These are phyloP conservation scores for Shiraia sp. DNA, from an alignment of 2,329 filamentous ascomycete species.

Conservation along the genomic window DNA sequence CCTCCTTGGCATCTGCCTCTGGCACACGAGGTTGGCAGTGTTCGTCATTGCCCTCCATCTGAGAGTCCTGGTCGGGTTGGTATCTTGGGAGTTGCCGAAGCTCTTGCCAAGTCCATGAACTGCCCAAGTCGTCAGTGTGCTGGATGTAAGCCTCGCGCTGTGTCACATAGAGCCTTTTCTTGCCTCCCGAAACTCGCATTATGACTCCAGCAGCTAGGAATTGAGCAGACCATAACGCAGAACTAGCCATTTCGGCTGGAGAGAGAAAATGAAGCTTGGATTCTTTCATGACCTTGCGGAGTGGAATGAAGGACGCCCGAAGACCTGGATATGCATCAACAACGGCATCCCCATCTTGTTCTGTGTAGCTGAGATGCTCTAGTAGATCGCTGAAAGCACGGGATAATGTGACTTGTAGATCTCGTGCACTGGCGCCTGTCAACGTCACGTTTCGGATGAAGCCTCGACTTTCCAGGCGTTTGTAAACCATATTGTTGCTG, in stretches of 20 bases:
- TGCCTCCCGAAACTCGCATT: conserved; percentile 67
- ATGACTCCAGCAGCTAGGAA: conserved; percentile 72
- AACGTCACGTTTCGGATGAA: conserved; percentile 68
- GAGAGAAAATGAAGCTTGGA: conserved; percentile 71
- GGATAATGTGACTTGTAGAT: conserved; percentile 67
- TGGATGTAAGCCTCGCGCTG: conserved; percentile 76
- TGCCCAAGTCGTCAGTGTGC: conserved; percentile 54
- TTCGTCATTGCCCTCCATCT: conserved; percentile 39
- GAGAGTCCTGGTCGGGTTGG: conserved; percentile 50
- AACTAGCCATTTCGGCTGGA: conserved; percentile 72
- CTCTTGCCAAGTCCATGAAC: conserved; percentile 71
- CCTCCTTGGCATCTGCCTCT: conserved; percentile 65
- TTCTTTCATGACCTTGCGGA: conserved; percentile 76
- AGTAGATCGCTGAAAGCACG: conserved; percentile 63
- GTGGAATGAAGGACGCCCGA: conserved; percentile 70
- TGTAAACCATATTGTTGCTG: conserved; percentile 64
- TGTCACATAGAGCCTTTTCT: conserved; percentile 73
- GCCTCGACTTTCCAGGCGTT: conserved; percentile 74
- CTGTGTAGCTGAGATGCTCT: conserved; percentile 37
- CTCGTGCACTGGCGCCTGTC: conserved; percentile 65
- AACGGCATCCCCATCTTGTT: conserved; percentile 31
- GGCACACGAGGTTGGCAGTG: conserved; percentile 52
- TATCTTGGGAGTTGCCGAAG: conserved; percentile 65
- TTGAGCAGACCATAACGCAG: conserved; percentile 70
- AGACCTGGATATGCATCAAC: conserved; percentile 57